Evolutionary conservation across 805 yeast genomes (phyloP).

Genomic region (Teunomyces funiuensis): DNA sequence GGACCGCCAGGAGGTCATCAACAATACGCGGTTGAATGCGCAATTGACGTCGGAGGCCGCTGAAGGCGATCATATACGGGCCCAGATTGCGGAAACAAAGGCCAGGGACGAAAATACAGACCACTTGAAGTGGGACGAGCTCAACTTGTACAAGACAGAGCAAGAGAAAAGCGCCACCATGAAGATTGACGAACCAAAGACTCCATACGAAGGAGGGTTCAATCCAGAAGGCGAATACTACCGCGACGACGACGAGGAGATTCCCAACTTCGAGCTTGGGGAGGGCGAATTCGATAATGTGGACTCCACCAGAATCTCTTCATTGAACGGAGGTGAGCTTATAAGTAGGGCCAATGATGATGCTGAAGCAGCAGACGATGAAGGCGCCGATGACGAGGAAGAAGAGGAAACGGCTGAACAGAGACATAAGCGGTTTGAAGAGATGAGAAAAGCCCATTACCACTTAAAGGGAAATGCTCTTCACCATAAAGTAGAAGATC

Average conservation of each 20-base stretch:
- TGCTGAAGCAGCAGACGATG: slow-evolving; percentile 25
- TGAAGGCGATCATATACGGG: slow-evolving; percentile 49
- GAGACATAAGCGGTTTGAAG: slow-evolving; percentile 69
- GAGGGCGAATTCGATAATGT: slow-evolving; percentile 48
- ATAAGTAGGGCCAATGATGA: slow-evolving; percentile 29
- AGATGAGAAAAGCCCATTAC: slow-evolving; percentile 77
- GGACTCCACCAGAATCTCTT: slow-evolving; percentile 24
- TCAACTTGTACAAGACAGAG: slow-evolving; percentile 70
- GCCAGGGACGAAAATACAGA: slow-evolving; percentile 1
- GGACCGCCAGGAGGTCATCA: slow-evolving; percentile 72
- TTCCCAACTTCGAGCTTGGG: slow-evolving; percentile 57
- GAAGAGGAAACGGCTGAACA: slow-evolving; percentile 51
- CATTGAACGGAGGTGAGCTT: slow-evolving; percentile 44
- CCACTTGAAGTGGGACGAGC: slow-evolving; percentile 81
- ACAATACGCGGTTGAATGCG: slow-evolving; percentile 77
- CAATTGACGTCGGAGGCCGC: slow-evolving; percentile 36
- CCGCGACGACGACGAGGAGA: slow-evolving; percentile 40
- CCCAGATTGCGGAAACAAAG: slow-evolving; percentile 39
- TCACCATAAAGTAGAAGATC: slow-evolving; percentile 21
- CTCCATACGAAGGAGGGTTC: slow-evolving; percentile 91
- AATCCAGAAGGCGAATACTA: slow-evolving; percentile 81
- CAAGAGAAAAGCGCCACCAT: slow-evolving; percentile 70
- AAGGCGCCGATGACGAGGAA: slow-evolving; percentile 38
- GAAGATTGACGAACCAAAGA: slow-evolving; percentile 93
- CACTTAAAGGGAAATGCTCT: slow-evolving; percentile 55